phyloP scores from a whole-genome alignment of 106 monocot species.

The Triglochin maritima region DNA sequence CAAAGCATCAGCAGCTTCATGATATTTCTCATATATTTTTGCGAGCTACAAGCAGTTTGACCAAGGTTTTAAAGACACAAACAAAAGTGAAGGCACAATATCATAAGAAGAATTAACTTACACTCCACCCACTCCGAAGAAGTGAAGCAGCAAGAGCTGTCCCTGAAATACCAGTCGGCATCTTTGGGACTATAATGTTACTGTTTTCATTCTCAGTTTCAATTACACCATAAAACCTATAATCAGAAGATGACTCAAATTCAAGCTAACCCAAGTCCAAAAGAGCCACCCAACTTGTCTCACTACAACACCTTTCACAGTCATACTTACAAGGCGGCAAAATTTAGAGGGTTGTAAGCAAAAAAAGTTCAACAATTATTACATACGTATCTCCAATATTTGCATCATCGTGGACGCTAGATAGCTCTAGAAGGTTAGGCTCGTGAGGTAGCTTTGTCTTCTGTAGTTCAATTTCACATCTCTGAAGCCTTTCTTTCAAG shows the following conservation, averaged over 20 bases:
- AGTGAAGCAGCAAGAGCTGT: constrained; percentile 97
- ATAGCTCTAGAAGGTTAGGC: constrained; percentile 34
- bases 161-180: constrained; percentile 62
- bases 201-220: constrained; percentile 12
- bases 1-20: constrained; percentile 91
- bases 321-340: background rate
- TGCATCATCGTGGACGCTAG: constrained; percentile 17
- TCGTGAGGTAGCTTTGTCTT: constrained; percentile 62
- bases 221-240: constrained; percentile 12
- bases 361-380: background rate
- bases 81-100: background rate
- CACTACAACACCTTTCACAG: background rate
- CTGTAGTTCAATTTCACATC: constrained; percentile 76
- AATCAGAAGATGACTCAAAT: too few species aligned
- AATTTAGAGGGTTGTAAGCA: background rate
- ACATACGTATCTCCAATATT: constrained; percentile 45
- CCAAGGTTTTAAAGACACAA: background rate
- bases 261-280: background rate
- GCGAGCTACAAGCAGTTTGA: constrained; percentile 42
- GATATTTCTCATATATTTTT: constrained; percentile 98
- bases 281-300: background rate
- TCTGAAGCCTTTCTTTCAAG: constrained; percentile 60
- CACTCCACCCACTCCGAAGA: constrained; percentile 97
- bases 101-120: constrained; percentile 21
- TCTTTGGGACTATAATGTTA: constrained; percentile 36